Conservation (phyloP, 2,329 filamentous ascomycete genomes). For the Penicillium frequentans region DNA sequence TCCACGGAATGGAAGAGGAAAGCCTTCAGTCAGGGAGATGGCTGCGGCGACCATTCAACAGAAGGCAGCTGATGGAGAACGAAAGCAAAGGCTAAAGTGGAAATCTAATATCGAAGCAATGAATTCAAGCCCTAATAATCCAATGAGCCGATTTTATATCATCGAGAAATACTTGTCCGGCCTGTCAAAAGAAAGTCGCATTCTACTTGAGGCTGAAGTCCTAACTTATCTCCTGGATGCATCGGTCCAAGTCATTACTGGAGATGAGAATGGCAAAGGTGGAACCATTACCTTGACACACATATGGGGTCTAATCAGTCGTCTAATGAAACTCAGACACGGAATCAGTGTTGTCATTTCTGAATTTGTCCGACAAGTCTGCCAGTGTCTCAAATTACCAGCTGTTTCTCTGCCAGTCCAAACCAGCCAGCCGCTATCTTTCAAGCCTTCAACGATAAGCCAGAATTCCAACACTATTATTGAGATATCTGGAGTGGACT, state of each 20-base stretch:
- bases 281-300: constrained; percentile 40
- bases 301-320: constrained; percentile 5
- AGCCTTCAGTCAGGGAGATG: not conserved
- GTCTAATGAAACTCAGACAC: constrained; percentile 26
- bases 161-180: constrained; percentile 50
- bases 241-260: constrained; percentile 17
- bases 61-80: constrained; percentile 3
- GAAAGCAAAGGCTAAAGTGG: constrained; percentile 10
- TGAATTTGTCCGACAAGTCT: constrained; percentile 32
- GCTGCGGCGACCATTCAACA: constrained; percentile 2
- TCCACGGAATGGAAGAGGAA: not conserved
- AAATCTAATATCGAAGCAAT: not conserved
- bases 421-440: constrained; percentile 15
- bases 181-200: constrained; percentile 38
- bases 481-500: constrained; percentile 52
- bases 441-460: constrained; percentile 19
- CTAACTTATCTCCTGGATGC: constrained; percentile 32
- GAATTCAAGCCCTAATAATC: not conserved
- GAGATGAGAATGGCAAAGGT: constrained; percentile 12
- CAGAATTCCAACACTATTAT: constrained; percentile 30
- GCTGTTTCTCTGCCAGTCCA: constrained; percentile 14
- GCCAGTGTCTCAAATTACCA: constrained; percentile 34
- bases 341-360: constrained; percentile 46
- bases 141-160: constrained; percentile 47
- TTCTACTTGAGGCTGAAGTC: constrained; percentile 46